Conservation (phyloP, 2,329 filamentous ascomycete genomes). For the Raffaelea albimanens region DNA sequence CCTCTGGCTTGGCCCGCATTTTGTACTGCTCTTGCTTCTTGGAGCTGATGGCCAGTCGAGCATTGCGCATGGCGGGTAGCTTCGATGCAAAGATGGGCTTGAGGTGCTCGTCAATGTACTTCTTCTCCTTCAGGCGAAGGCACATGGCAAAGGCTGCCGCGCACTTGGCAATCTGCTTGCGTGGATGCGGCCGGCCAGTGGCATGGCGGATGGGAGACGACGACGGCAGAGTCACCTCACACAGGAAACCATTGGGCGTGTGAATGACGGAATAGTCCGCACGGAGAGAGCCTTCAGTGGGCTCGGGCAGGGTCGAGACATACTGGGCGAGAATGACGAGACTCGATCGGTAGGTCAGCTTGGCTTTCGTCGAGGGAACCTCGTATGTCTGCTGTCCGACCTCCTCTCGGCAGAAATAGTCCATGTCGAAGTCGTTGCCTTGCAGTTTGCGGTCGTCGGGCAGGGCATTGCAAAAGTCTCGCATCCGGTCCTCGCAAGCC, state of each 20-base stretch:
- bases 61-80: constrained; percentile 78
- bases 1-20: constrained; percentile 68
- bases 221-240: constrained; percentile 71
- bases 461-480: constrained; percentile 65
- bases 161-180: constrained; percentile 73
- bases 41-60: constrained; percentile 67
- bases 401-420: constrained; percentile 44
- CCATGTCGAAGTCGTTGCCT: constrained; percentile 47
- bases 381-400: constrained; percentile 42
- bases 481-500: constrained; percentile 53
- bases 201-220: constrained; percentile 60
- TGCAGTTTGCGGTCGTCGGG: constrained; percentile 64
- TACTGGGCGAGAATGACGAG: constrained; percentile 65
- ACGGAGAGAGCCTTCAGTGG: constrained; percentile 22
- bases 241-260: constrained; percentile 49
- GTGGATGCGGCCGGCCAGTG: constrained; percentile 52
- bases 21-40: constrained; percentile 65
- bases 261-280: constrained; percentile 52
- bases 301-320: constrained; percentile 54
- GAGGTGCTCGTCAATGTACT: constrained; percentile 64
- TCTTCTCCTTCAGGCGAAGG: constrained; percentile 53
- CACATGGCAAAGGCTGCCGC: constrained; percentile 84
- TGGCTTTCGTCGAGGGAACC: constrained; percentile 61
- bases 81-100: constrained; percentile 63
- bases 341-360: constrained; percentile 67